A percentile compares a stretch with the other conserved stretches of the same genome.
phyloP scores from a whole-genome alignment of 202 grass and related monocot species.

The Brachypodium distachyon region DNA sequence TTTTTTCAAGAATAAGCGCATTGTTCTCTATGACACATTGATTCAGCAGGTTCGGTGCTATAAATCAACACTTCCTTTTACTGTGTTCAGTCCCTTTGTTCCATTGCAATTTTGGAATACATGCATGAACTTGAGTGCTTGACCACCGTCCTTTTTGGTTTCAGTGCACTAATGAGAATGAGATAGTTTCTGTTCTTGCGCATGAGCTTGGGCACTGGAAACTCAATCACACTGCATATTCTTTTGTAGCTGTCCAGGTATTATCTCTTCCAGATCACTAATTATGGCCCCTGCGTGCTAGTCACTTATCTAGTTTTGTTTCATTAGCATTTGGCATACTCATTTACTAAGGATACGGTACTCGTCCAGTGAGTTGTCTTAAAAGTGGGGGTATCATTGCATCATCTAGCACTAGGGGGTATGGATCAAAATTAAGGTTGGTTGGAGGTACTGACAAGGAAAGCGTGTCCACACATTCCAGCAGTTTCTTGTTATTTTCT shows the following conservation, averaged over 20 bases:
- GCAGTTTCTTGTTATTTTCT: background rate
- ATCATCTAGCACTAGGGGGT: background rate
- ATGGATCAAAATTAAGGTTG: background rate
- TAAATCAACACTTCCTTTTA: background rate
- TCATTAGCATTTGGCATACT: conserved; percentile 9
- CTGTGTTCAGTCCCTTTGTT: background rate
- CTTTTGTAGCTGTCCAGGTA: conserved; percentile 94
- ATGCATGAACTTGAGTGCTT: background rate
- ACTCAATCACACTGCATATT: conserved; percentile 89
- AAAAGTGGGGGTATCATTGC: background rate
- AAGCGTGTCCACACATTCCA: background rate
- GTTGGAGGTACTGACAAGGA: background rate
- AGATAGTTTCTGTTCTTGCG: conserved; percentile 97
- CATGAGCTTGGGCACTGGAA: conserved; percentile 99
- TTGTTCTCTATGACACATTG: conserved; percentile 98
- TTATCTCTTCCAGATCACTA: conserved; percentile 14
- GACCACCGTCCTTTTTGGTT: conserved; percentile 5
- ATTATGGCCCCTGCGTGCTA: background rate
- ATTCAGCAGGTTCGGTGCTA: conserved; percentile 75
- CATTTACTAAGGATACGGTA: conserved; percentile 2
- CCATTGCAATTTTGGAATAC: conserved; percentile 3
- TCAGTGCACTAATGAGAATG: conserved; percentile 86
- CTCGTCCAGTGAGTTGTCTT: background rate
- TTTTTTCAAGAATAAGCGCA: conserved; percentile 98
- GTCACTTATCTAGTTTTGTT: background rate